A percentile compares a stretch with the other conserved stretches of the same genome.
These are phyloP conservation scores for Protomyces pachydermus DNA, from an alignment of 1,139 yeast species.

Conservation along the genomic window DNA sequence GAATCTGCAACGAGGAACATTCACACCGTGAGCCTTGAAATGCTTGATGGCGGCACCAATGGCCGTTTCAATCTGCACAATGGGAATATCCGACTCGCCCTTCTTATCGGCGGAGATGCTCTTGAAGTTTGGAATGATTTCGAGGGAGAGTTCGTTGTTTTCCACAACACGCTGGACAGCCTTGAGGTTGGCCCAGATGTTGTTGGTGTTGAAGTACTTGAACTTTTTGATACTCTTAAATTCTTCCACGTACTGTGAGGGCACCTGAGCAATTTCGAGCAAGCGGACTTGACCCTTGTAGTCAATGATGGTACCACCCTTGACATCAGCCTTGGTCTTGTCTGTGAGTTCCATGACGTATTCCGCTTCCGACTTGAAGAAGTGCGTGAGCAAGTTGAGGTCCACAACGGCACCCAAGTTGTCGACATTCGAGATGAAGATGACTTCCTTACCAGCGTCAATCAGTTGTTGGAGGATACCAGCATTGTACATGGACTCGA, in stretches of 20 bases:
- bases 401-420: conserved; percentile 98
- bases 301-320: conserved; percentile 97
- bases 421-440: conserved; percentile 96
- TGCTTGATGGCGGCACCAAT: conserved; percentile 99
- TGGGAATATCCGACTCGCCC: conserved; percentile 48
- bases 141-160: conserved; percentile 74
- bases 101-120: conserved; percentile 51
- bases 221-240: conserved; percentile 96
- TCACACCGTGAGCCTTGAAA: conserved; percentile 94
- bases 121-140: conserved; percentile 92
- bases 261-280: conserved; percentile 97
- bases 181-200: conserved; percentile 92
- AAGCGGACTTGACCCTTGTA: conserved; percentile 93
- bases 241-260: conserved; percentile 97
- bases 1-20: conserved; percentile 95
- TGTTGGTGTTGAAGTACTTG: conserved; percentile 95
- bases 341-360: conserved; percentile 97
- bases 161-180: conserved; percentile 92
- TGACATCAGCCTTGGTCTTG: conserved; percentile 97
- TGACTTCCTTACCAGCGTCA: conserved; percentile 88
- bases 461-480: conserved; percentile 89
- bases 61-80: conserved; percentile 94
- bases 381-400: conserved; percentile 80
- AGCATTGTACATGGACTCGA: conserved; percentile 79
- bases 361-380: conserved; percentile 86